Percentiles rank a stretch among this genome's conserved stretches.
Conservation (phyloP, 441 rosid genomes). For the Euphorbia celastroides region DNA sequence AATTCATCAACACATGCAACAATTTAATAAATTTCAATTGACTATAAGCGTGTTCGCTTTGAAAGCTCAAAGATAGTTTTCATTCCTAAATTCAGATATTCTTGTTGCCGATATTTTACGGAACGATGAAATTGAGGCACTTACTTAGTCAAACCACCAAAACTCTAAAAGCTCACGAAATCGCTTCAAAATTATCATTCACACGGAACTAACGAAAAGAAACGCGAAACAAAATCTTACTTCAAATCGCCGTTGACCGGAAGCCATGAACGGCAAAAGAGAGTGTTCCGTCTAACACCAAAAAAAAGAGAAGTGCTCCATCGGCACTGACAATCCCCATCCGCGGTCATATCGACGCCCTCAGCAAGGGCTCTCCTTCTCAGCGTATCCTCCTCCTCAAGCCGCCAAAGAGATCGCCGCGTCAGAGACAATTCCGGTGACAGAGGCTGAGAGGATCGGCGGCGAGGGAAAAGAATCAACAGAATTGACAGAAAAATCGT, state of each 20-base stretch:
- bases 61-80: background rate
- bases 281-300: slow-evolving; percentile 57
- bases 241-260: slow-evolving; percentile 57
- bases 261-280: slow-evolving; percentile 82
- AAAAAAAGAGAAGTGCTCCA: slow-evolving; percentile 53
- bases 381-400: slow-evolving; percentile 86
- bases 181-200: background rate
- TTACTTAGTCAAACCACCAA: slow-evolving; percentile 18
- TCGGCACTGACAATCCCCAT: slow-evolving; percentile 35
- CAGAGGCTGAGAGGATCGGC: slow-evolving; percentile 23
- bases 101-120: background rate
- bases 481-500: slow-evolving; percentile 46
- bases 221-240: slow-evolving; percentile 29
- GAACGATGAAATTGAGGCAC: slow-evolving; percentile 1
- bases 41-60: background rate
- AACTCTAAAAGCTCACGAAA: background rate
- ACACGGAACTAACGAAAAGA: background rate
- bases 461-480: slow-evolving; percentile 58
- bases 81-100: background rate
- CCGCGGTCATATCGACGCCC: slow-evolving; percentile 44
- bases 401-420: slow-evolving; percentile 43
- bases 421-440: slow-evolving; percentile 22
- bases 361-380: slow-evolving; percentile 79
- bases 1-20: background rate
- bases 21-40: background rate